Evolutionary conservation across 805 yeast genomes (phyloP).

Genomic region (Zygotorulaspora sp.): DNA sequence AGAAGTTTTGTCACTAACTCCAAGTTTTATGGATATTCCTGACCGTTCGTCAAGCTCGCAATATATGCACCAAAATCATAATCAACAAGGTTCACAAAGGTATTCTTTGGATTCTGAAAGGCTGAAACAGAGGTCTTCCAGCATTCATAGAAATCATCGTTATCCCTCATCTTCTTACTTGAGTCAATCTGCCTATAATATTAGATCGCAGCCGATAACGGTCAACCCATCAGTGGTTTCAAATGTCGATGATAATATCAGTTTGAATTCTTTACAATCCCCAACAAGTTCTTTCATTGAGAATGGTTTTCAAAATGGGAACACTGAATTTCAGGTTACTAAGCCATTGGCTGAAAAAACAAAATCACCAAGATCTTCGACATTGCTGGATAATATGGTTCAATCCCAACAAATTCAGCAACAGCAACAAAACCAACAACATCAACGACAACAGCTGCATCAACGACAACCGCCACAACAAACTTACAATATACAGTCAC

Average conservation of each 20-base stretch:
- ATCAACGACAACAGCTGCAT: neutral
- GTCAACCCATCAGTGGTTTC: slow-evolving; percentile 19
- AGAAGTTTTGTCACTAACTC: slow-evolving; percentile 40
- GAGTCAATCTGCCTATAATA: slow-evolving; percentile 6
- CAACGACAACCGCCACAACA: neutral
- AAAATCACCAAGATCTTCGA: slow-evolving; percentile 11
- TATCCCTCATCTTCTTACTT: slow-evolving; percentile 9
- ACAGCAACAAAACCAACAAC: slow-evolving; percentile 6
- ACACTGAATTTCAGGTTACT: slow-evolving; percentile 3
- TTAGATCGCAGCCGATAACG: slow-evolving; percentile 13
- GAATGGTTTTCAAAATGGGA: slow-evolving; percentile 4
- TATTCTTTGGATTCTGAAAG: slow-evolving; percentile 6
- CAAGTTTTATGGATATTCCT: slow-evolving; percentile 40
- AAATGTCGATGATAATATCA: slow-evolving; percentile 16
- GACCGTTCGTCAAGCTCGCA: slow-evolving; percentile 15
- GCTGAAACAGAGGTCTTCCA: slow-evolving; percentile 16
- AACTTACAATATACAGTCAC: no score
- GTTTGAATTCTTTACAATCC: slow-evolving; percentile 14
- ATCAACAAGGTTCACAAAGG: slow-evolving; percentile 6
- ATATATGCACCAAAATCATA: slow-evolving; percentile 1
- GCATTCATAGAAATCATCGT: slow-evolving; percentile 23
- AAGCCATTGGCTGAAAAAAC: slow-evolving; percentile 9
- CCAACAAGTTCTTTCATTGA: slow-evolving; percentile 14
- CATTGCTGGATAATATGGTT: slow-evolving; percentile 2
- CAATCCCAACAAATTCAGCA: slow-evolving; percentile 4